Conservation (phyloP, 345 rosid genomes). For the Pugionium cornutum region DNA sequence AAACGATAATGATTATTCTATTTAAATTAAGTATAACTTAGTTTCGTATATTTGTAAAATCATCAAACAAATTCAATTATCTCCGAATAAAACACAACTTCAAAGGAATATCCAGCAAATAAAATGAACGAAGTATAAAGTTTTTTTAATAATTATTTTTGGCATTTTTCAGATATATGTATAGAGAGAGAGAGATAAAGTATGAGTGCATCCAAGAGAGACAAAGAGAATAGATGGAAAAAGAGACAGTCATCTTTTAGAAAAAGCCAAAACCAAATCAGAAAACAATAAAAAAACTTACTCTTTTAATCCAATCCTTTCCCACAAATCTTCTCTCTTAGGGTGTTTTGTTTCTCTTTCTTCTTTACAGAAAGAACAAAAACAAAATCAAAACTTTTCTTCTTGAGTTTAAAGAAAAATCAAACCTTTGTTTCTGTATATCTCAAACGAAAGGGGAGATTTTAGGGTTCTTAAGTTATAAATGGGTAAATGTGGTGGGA, state of each 20-base stretch:
- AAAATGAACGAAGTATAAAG: slow-evolving; percentile 15
- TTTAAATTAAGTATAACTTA: too few species aligned
- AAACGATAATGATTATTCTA: too few species aligned
- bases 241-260: slow-evolving; percentile 39
- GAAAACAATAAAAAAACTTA: slow-evolving; percentile 19
- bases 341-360: slow-evolving; percentile 16
- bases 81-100: too few species aligned
- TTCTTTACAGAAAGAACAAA: not conserved
- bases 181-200: slow-evolving; percentile 14
- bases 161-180: slow-evolving; percentile 8
- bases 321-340: slow-evolving; percentile 31
- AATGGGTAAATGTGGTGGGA: slow-evolving; percentile 72
- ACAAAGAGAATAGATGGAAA: slow-evolving; percentile 44
- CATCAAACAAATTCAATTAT: not conserved
- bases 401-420: not conserved
- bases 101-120: slow-evolving; percentile 16
- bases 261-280: slow-evolving; percentile 32
- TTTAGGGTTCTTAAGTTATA: slow-evolving; percentile 12
- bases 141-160: not conserved
- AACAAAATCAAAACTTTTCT: not conserved
- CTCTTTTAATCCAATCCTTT: slow-evolving; percentile 33
- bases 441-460: not conserved
- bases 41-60: not conserved
- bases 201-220: slow-evolving; percentile 36
- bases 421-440: not conserved